These are phyloP conservation scores for Cymbidium sinense DNA, from an alignment of 106 monocot species.

Conservation along the genomic window DNA sequence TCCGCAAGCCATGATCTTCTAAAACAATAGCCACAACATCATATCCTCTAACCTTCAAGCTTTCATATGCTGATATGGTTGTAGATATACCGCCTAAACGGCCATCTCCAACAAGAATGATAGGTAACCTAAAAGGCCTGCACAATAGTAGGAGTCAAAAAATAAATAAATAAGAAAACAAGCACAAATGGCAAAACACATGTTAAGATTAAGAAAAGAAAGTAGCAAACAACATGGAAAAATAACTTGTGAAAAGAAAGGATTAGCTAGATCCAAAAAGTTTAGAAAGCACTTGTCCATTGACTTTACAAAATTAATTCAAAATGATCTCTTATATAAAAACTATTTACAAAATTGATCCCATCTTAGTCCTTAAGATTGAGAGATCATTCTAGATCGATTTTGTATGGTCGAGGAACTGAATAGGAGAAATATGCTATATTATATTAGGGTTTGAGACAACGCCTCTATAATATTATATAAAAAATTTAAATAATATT, in stretches of 20 bases:
- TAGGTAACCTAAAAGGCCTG: conserved; percentile 90
- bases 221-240: background rate
- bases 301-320: background rate
- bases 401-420: no score
- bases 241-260: conserved; percentile 1
- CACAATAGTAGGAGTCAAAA: background rate
- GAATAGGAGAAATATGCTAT: no score
- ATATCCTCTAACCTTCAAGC: conserved; percentile 84
- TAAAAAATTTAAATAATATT: no score
- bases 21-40: conserved; percentile 79
- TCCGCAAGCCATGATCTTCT: conserved; percentile 62
- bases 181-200: background rate
- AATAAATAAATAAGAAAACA: background rate
- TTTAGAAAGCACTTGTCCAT: background rate
- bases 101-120: conserved; percentile 93
- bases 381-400: no score
- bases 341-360: background rate
- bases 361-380: no score
- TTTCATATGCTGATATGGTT: conserved; percentile 93
- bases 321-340: background rate
- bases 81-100: conserved; percentile 85
- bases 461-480: no score
- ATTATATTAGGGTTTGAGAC: no score
- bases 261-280: background rate
- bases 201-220: background rate